Evolutionary conservation across 2,329 filamentous ascomycete genomes (phyloP).

Genomic region (Blastomyces parvus): DNA sequence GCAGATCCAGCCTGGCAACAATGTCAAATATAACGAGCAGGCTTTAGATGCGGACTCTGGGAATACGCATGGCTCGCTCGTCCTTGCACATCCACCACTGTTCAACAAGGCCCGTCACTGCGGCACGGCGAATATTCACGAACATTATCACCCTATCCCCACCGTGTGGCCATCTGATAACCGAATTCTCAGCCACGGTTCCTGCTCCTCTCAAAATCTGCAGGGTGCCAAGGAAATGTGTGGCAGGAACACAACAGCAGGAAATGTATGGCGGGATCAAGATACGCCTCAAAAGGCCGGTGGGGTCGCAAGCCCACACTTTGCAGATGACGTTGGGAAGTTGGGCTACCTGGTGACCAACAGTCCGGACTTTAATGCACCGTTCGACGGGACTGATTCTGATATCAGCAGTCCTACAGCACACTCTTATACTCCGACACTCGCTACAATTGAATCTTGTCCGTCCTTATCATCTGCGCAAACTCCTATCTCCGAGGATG

Average conservation of each 20-base stretch:
- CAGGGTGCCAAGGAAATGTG: not conserved
- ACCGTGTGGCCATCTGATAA: not conserved
- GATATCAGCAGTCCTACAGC: not conserved
- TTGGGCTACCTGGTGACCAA: not conserved
- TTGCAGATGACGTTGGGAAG: not conserved
- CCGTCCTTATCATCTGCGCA: not conserved
- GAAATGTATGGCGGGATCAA: not conserved
- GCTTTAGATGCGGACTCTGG: not conserved
- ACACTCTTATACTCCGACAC: not conserved
- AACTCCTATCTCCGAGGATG: not conserved
- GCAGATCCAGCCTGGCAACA: not conserved
- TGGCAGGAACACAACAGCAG: not conserved
- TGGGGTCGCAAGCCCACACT: not conserved
- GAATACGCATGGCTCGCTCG: not conserved
- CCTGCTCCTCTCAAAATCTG: not conserved
- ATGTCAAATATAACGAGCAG: not conserved
- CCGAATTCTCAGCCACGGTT: not conserved
- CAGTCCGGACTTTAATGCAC: not conserved
- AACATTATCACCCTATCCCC: not conserved
- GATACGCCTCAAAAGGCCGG: not conserved
- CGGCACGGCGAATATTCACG: not conserved
- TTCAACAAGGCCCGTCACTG: not conserved
- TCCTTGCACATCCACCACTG: not conserved
- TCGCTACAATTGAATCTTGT: not conserved
- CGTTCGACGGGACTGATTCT: slow-evolving; percentile 1